phyloP scores from a whole-genome alignment of 371 early-diverging fungal genomes.

The Mucor indicus region DNA sequence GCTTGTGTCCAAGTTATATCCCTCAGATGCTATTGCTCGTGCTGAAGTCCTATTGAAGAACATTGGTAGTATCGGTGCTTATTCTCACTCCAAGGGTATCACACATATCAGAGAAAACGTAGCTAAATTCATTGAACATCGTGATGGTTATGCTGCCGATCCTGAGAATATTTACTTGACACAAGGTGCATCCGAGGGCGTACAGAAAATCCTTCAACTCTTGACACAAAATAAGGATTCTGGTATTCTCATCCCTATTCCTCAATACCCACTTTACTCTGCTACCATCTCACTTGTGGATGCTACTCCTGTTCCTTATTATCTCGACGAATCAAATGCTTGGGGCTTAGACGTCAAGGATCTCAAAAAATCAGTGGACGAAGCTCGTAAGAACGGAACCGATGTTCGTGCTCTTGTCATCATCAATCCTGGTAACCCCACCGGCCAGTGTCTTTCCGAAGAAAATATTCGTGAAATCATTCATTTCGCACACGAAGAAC shows the following conservation, averaged over 20 bases:
- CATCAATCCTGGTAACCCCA: constrained; percentile 98
- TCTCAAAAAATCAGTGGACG: constrained; percentile 56
- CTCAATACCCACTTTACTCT: constrained; percentile 98
- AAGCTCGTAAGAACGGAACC: constrained; percentile 69
- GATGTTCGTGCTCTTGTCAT: constrained; percentile 94
- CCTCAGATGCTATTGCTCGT: constrained; percentile 77
- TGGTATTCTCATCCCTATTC: constrained; percentile 97
- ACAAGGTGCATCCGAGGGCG: constrained; percentile 85
- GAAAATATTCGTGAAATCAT: constrained; percentile 87
- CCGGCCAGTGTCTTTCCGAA: constrained; percentile 84
- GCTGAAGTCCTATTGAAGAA: constrained; percentile 65
- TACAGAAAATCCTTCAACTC: constrained; percentile 83
- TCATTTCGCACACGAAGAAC: constrained; percentile 80
- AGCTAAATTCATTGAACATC: constrained; percentile 79
- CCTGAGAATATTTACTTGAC: constrained; percentile 90
- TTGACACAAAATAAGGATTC: constrained; percentile 75
- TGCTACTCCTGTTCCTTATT: constrained; percentile 88
- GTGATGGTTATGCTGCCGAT: constrained; percentile 85
- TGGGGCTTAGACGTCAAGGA: constrained; percentile 79
- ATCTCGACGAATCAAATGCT: constrained; percentile 78
- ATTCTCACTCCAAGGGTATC: constrained; percentile 93
- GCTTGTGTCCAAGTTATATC: constrained; percentile 63
- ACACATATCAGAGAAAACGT: constrained; percentile 81
- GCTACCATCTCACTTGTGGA: constrained; percentile 85
- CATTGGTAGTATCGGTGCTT: constrained; percentile 84